Evolutionary conservation across 1,284 basidiomycete species (phyloP), one percentile per base, ranked within the genome.

Genomic region (Leccinum pachyderme): DNA sequence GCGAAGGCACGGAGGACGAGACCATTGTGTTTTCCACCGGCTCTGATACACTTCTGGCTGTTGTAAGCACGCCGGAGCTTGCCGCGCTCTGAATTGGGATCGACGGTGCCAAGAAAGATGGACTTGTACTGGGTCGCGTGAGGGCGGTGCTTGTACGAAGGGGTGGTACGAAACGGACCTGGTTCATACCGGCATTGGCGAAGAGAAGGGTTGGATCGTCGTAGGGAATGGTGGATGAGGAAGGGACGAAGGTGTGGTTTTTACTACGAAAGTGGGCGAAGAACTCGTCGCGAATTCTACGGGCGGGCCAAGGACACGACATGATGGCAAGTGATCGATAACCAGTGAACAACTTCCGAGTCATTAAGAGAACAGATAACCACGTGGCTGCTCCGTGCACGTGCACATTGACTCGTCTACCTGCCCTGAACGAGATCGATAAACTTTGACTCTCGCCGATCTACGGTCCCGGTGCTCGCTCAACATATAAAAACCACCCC

Each of bases 11-110:
- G 47, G 9, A 45, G 28, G 27, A 54, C n/a, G 41, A 62, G 51
- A 90, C 93, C 95, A 66, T 99, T 99, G 75, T 99, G 96, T 75
- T 99, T 99, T 66, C 96, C 96, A 53, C 96, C 96, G 5, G 96
- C 96, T 59, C 96, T 85, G 63, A 99, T 99, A 73, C 97, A 99
- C 75, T 94, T 99, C 73, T 99, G 96, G 53, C 85, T 90, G 76
- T 99, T 99, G 74, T 90, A 94, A 2, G 95, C 96, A 63, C 97
- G 89, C 69, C 89, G 91, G 63, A 98, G 80, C 72, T 91, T 94
- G 56, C 91, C 83, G 65, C 98, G 83, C 49, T 90, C 89, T 39
- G 88, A 95, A 69, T 90, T 83, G 47, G 95, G 94, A 75, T 98
- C 95, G 56, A 95, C 95, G 5, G 91, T 97, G 60, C 96, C 96